Percentiles rank a stretch among this genome's conserved stretches.
Evolutionary conservation across 352 stramenopile species (phyloP).

Genomic region (Pythium insidiosum): DNA sequence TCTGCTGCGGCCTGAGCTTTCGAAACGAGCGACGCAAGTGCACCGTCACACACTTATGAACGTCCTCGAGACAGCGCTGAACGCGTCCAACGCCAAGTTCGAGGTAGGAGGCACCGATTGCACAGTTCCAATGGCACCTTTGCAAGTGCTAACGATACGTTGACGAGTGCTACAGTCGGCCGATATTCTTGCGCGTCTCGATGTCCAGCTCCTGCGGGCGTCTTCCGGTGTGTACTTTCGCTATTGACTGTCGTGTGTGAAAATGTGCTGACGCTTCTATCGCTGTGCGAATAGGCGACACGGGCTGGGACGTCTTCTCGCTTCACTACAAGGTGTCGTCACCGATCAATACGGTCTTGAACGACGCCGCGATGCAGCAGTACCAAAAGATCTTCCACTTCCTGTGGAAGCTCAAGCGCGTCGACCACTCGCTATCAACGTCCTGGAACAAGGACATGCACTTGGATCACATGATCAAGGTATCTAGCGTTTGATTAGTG

Average conservation of each 20-base stretch:
- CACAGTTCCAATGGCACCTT: too few relatives aligned
- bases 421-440: slow-evolving; percentile 89
- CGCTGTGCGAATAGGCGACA: slow-evolving; percentile 39
- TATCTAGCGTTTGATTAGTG: too few relatives aligned
- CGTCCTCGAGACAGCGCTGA: slow-evolving; percentile 92
- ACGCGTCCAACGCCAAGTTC: slow-evolving; percentile 94
- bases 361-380: slow-evolving; percentile 72
- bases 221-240: slow-evolving; percentile 30
- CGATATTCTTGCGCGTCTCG: slow-evolving; percentile 89
- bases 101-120: slow-evolving; percentile 53
- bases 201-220: slow-evolving; percentile 87
- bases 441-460: slow-evolving; percentile 98
- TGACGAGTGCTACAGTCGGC: slow-evolving; percentile 61
- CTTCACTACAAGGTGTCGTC: slow-evolving; percentile 86
- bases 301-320: slow-evolving; percentile 93
- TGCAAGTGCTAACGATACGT: too few relatives aligned
- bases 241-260: not conserved
- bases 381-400: slow-evolving; percentile 90
- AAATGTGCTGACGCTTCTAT: too few relatives aligned
- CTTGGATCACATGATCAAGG: slow-evolving; percentile 89
- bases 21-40: slow-evolving; percentile 85
- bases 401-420: slow-evolving; percentile 86
- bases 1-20: slow-evolving; percentile 84
- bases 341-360: slow-evolving; percentile 86
- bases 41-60: slow-evolving; percentile 94